Evolutionary conservation across 2,329 filamentous ascomycete species (phyloP), one percentile per base, ranked within the genome.

Genomic region (Pseudogymnoascus sp.): DNA sequence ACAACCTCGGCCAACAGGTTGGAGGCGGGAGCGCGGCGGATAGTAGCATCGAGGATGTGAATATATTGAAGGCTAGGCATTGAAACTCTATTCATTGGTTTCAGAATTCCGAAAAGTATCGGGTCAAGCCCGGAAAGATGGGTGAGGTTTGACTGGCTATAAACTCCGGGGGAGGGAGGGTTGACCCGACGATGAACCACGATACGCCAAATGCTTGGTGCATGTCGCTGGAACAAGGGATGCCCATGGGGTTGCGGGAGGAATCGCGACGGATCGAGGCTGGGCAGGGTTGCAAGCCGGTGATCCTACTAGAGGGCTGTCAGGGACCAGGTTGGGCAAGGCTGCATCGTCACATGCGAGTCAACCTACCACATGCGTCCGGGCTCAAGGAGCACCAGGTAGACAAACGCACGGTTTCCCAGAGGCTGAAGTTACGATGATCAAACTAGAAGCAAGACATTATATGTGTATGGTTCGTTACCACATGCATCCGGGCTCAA

Each of bases 11-110:
- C 39, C 49, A 45, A 2, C 65, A 63, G 35, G 30, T 36, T 12
- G 35, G 25, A 2, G 66, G 62, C 41, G 65, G 63, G 35, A 63
- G 63, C n/a, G 75, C 75, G 68, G 73, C 72, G 2, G 74, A 70
- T 41, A 75, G 75, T 35, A 79, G 72, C 66, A 81, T 79, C 69
- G 79, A 82, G 67, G 76, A 79, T 67, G 76, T 77, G 58, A 78
- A 74, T 64, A 69, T 76, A 25, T 67, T 79, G 62, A 75, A 70
- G 36, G 70, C 75, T 38, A 74, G 68, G 58, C 66, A 68, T 35
- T 70, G 62, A 69, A 39, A 30, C 33, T 25, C 35, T 60, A 25
- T 25, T 25, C 58, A 39, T 0, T 11, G 12, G 38, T 16, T 60
- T 60, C 33, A 12, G 33, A 60, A 23, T 39, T 25, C n/a, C 19